Conservation (phyloP, 2,329 filamentous ascomycete genomes). For the Teratosphaeria epicoccoides region DNA sequence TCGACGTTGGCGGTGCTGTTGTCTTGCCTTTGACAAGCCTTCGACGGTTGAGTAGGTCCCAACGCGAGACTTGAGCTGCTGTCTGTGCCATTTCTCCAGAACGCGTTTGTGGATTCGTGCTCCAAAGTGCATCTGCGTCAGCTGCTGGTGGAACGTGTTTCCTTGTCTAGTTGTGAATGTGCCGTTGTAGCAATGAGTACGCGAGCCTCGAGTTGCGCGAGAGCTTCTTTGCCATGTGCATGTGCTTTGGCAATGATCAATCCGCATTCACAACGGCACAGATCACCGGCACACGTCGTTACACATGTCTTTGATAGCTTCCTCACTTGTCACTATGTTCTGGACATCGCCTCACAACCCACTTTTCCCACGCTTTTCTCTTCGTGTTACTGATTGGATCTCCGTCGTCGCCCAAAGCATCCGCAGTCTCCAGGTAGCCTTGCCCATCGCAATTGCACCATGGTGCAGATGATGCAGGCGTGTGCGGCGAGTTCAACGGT, state of each 20-base stretch:
- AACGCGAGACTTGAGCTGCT: neutral
- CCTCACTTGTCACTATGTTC: conserved; percentile 12
- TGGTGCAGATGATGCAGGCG: conserved; percentile 32
- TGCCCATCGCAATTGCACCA: conserved; percentile 36
- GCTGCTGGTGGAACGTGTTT: too few species aligned
- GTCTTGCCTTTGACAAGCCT: neutral
- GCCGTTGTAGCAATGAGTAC: neutral
- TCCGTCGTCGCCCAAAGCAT: conserved; percentile 41
- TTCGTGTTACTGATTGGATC: conserved; percentile 36
- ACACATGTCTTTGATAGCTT: neutral
- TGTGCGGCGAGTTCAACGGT: conserved; percentile 29
- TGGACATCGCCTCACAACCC: conserved; percentile 40
- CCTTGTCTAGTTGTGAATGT: neutral
- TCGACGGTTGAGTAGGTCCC: neutral
- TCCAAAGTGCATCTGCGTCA: neutral
- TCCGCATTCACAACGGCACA: neutral
- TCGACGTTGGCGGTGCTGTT: neutral
- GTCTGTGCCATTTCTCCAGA: neutral
- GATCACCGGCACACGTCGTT: neutral
- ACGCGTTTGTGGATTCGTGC: neutral
- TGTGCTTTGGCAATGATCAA: neutral
- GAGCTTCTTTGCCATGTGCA: neutral
- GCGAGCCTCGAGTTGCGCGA: too few species aligned
- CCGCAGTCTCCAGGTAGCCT: conserved; percentile 30
- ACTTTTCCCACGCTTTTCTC: conserved; percentile 46